Percentiles rank a stretch among this genome's conserved stretches.
phyloP scores from a whole-genome alignment of 2,329 filamentous ascomycete genomes.

The Venturia carpophila region DNA sequence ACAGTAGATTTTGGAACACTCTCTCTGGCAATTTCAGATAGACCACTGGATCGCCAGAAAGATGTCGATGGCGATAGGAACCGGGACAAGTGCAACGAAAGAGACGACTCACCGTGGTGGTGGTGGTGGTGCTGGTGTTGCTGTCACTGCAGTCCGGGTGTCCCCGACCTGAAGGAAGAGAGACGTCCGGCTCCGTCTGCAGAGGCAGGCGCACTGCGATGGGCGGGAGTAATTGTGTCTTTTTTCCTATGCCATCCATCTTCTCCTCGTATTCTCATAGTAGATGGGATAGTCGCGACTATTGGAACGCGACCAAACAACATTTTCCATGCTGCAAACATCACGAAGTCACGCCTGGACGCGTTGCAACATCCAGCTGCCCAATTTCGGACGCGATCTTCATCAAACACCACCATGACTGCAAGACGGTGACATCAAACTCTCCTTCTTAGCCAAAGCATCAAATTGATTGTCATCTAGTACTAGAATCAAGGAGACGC shows the following conservation, averaged over 20 bases:
- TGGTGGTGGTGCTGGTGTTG: too few relatives aligned
- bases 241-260: too few relatives aligned
- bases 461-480: background rate
- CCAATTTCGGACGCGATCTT: background rate
- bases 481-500: background rate
- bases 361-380: background rate
- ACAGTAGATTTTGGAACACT: too few relatives aligned
- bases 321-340: background rate
- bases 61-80: background rate
- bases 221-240: background rate
- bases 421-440: background rate
- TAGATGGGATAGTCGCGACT: background rate
- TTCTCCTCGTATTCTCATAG: too few relatives aligned
- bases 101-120: too few relatives aligned
- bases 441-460: background rate
- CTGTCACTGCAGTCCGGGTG: too few relatives aligned
- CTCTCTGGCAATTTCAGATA: background rate
- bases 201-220: background rate
- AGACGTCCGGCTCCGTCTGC: background rate
- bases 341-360: slow-evolving; percentile 3
- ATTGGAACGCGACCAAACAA: background rate
- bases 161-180: background rate
- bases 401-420: background rate
- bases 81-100: background rate
- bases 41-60: background rate